Evolutionary conservation across 331 rosid species (phyloP).

Genomic region (Acacia pycnantha): DNA sequence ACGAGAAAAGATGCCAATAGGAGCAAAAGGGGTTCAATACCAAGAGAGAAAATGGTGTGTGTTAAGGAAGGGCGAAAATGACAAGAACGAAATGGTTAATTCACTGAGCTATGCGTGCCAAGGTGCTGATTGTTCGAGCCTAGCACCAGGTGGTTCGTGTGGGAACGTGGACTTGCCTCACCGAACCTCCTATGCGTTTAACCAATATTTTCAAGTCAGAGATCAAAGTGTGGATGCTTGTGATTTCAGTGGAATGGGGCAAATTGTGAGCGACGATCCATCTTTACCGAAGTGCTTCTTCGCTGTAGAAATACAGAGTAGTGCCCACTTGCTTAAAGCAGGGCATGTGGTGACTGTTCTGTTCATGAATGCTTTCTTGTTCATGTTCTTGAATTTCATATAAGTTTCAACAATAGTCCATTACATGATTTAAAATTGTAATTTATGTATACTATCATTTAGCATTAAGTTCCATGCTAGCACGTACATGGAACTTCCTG

Average conservation of each 20-base stretch:
- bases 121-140: conserved; percentile 9
- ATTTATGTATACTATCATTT: neutral
- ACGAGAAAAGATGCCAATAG: neutral
- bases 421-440: neutral
- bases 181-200: neutral
- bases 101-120: neutral
- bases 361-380: neutral
- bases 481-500: neutral
- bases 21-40: neutral
- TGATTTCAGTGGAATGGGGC: neutral
- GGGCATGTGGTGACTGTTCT: neutral
- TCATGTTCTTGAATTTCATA: neutral
- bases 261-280: neutral
- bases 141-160: neutral
- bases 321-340: neutral
- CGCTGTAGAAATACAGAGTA: neutral
- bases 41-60: neutral
- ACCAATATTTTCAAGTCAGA: neutral
- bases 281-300: neutral
- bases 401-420: neutral
- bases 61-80: neutral
- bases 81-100: neutral
- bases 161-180: neutral
- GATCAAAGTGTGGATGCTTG: neutral
- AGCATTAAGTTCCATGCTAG: neutral